Evolutionary conservation across 768 basidiomycete genomes (phyloP).

Genomic region (Rhodotorula diobovata): DNA sequence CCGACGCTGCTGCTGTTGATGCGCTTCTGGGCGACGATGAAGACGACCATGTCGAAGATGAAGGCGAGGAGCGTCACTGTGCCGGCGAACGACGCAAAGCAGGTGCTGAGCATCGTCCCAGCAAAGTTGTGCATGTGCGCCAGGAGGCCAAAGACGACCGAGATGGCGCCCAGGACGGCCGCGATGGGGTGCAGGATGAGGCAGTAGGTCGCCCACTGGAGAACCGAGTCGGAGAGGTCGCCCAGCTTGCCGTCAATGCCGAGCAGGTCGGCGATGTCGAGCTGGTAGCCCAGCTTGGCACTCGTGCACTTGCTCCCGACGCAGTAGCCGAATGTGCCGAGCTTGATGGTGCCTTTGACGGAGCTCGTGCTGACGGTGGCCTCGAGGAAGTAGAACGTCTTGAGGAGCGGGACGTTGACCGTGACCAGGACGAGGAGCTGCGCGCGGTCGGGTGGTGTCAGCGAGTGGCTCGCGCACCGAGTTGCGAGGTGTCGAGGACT

Average conservation of each 20-base stretch:
- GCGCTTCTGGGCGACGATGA: conserved; percentile 80
- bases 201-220: conserved; percentile 92
- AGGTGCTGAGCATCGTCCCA: conserved; percentile 49
- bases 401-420: conserved; percentile 85
- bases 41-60: conserved; percentile 84
- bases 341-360: conserved; percentile 60
- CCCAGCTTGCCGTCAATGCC: conserved; percentile 60
- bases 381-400: conserved; percentile 79
- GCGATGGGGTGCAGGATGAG: conserved; percentile 84
- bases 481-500: background rate
- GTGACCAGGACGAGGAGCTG: conserved; percentile 73
- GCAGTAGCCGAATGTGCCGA: conserved; percentile 91
- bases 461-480: too few species aligned
- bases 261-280: conserved; percentile 78
- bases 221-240: conserved; percentile 71
- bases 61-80: conserved; percentile 75
- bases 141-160: conserved; percentile 75
- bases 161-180: conserved; percentile 64
- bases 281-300: conserved; percentile 77
- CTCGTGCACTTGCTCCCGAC: conserved; percentile 65
- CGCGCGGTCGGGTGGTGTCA: too few species aligned
- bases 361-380: conserved; percentile 57
- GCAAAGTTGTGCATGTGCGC: conserved; percentile 81
- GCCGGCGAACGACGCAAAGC: conserved; percentile 62
- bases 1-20: conserved; percentile 54